Conservation (phyloP, 345 rosid species). For the Camelina hispida region DNA sequence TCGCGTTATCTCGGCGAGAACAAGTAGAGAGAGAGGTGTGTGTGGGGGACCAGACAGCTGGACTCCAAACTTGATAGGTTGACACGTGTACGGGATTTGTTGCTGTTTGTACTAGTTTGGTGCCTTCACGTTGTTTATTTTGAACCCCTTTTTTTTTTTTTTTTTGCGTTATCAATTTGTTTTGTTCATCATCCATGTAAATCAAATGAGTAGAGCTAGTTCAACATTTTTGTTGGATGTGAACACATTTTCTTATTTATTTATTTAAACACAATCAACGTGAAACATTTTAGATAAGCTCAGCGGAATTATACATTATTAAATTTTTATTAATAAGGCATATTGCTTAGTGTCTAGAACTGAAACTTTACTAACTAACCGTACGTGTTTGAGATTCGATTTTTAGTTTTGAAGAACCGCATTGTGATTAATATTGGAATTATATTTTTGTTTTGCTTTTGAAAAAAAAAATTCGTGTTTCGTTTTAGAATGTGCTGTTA, state of each 20-base stretch:
- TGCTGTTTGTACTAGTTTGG: constrained; percentile 45
- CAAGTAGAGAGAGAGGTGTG: neutral
- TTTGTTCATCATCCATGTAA: constrained; percentile 40
- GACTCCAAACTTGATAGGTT: constrained; percentile 41
- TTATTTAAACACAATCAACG: constrained; percentile 33
- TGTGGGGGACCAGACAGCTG: constrained; percentile 51
- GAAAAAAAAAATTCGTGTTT: neutral
- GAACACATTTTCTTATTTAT: constrained; percentile 19
- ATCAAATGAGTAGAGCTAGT: constrained; percentile 34
- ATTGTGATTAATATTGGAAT: neutral
- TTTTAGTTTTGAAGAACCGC: neutral
- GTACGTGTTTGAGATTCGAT: neutral
- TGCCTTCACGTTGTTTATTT: constrained; percentile 56
- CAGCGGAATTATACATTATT: neutral
- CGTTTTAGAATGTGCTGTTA: neutral
- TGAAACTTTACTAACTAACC: neutral
- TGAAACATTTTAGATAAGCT: constrained; percentile 29
- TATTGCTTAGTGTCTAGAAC: neutral
- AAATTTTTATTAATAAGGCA: neutral
- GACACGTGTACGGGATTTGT: constrained; percentile 60
- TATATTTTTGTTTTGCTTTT: neutral
- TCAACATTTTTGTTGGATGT: constrained; percentile 30
- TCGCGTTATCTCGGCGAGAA: constrained; percentile 34
- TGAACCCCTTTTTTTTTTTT: neutral
- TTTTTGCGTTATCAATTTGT: constrained; percentile 16